Base-by-base conservation (phyloP, 768 basidiomycete genomes). In the Boletus tomentosulus region DNA sequence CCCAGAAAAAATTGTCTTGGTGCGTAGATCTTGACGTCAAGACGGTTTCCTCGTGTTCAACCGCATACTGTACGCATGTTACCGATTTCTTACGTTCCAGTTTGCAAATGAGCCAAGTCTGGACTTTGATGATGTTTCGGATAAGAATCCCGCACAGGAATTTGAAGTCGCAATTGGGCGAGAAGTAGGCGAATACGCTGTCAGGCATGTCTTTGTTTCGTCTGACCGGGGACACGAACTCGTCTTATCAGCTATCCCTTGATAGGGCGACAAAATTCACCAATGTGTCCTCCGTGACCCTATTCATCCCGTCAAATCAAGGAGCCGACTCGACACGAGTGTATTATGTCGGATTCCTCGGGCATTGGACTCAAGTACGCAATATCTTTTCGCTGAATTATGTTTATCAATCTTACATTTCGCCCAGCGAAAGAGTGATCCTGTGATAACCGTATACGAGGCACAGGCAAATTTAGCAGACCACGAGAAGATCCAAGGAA, bases 401-500 rank as follows among this genome's bases (percentile, higher is more conserved):
- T 30, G 43, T 28, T 42, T 16, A 51, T 34, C 16, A 31, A 25
- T 54, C 25, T 43, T 27, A 58, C 42, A 48, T 51, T n/a, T 22
- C 39, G 50, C 38, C 13, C 61, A 95, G 91, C 79, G 87, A 41
- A 92, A 89, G 63, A 74, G 75, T 47, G 81, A 85, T 55, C 90
- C 93, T 1, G 78, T 91, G 37, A 80, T 95, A 51, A 86, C 92
- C 0, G 84, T 96, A 12, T 97, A 96, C 62, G 94, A 97, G 69
- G 73, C 88, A 0, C 87, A 89, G 58, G 89, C 94, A 9, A 93
- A 92, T 59, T 74, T 88, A 30, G 88, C 91, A 1, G 94, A 96
- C 66, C 94, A 96, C 60, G 78, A 84, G 56, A 92, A 91, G 71
- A 87, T 92, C 46, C 84, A 83, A 62, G 90, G 91, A n/a, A 85